A percentile compares a stretch with the other conserved stretches of the same genome.
These are phyloP conservation scores for Sphaerulina vaccinii DNA, from an alignment of 2,329 filamentous ascomycete species.

Conservation along the genomic window DNA sequence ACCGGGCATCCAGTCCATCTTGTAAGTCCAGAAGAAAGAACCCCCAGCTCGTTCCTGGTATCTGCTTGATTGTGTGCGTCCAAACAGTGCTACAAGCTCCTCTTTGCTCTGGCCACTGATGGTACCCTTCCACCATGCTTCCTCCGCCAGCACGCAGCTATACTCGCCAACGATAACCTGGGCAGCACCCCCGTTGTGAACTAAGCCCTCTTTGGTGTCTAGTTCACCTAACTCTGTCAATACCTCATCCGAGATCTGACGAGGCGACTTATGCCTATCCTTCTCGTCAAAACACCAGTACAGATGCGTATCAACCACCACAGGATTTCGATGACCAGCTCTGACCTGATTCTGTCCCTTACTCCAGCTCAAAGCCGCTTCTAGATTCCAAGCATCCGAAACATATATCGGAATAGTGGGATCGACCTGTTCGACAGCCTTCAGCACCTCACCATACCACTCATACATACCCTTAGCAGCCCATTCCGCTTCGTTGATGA, in stretches of 20 bases:
- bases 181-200: conserved; percentile 51
- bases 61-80: conserved; percentile 48
- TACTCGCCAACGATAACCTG: conserved; percentile 59
- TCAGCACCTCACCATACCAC: conserved; percentile 56
- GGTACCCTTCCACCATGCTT: conserved; percentile 48
- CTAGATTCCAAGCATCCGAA: conserved; percentile 58
- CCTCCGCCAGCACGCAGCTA: conserved; percentile 55
- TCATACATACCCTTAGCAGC: conserved; percentile 53
- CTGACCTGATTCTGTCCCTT: conserved; percentile 29
- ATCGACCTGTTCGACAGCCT: conserved; percentile 50
- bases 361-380: conserved; percentile 47
- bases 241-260: conserved; percentile 52
- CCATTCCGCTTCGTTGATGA: conserved; percentile 57
- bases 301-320: conserved; percentile 59
- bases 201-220: conserved; percentile 48
- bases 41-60: conserved; percentile 54
- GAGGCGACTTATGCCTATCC: conserved; percentile 52
- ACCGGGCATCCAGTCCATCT: conserved; percentile 63
- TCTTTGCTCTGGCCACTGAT: conserved; percentile 38
- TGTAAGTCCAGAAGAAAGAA: conserved; percentile 60
- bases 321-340: conserved; percentile 42
- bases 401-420: conserved; percentile 55
- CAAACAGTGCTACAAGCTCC: conserved; percentile 48
- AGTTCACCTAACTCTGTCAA: conserved; percentile 47
- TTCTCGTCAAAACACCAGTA: conserved; percentile 59